Conservation (phyloP, 345 rosid genomes). For the Hypericum androsaemum region DNA sequence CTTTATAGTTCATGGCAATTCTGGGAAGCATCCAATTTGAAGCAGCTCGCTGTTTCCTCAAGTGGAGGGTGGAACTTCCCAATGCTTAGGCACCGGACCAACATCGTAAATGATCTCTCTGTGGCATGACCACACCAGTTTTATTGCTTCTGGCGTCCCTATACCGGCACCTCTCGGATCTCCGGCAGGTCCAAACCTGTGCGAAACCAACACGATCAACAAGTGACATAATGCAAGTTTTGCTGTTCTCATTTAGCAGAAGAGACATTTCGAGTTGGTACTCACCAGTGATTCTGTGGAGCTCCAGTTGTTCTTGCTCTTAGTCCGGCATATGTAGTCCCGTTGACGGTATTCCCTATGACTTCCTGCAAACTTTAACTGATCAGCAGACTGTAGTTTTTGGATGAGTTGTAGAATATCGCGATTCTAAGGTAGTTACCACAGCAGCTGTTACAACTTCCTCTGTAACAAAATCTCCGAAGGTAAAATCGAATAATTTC, state of each 20-base stretch:
- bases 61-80: slow-evolving; percentile 80
- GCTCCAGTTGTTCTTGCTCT: slow-evolving; percentile 98
- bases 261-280: not conserved
- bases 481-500: too few relatives aligned
- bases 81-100: slow-evolving; percentile 66
- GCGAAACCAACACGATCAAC: not conserved
- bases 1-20: not conserved
- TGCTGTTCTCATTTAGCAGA: not conserved
- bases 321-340: slow-evolving; percentile 90
- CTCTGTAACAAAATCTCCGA: too few relatives aligned
- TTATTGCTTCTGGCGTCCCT: slow-evolving; percentile 96
- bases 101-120: slow-evolving; percentile 82
- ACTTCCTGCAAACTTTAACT: slow-evolving; percentile 50
- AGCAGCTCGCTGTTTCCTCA: slow-evolving; percentile 11
- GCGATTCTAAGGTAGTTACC: not conserved
- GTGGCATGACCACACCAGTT: slow-evolving; percentile 96
- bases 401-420: not conserved
- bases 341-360: slow-evolving; percentile 79
- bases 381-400: slow-evolving; percentile 1
- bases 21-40: not conserved
- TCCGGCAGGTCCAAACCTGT: slow-evolving; percentile 97
- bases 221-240: not conserved
- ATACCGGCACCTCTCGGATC: slow-evolving; percentile 99
- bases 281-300: slow-evolving; percentile 96
- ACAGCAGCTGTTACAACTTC: too few relatives aligned